These are phyloP conservation scores for Canariomyces notabilis DNA, from an alignment of 2,329 filamentous ascomycete genomes.

Conservation along the genomic window DNA sequence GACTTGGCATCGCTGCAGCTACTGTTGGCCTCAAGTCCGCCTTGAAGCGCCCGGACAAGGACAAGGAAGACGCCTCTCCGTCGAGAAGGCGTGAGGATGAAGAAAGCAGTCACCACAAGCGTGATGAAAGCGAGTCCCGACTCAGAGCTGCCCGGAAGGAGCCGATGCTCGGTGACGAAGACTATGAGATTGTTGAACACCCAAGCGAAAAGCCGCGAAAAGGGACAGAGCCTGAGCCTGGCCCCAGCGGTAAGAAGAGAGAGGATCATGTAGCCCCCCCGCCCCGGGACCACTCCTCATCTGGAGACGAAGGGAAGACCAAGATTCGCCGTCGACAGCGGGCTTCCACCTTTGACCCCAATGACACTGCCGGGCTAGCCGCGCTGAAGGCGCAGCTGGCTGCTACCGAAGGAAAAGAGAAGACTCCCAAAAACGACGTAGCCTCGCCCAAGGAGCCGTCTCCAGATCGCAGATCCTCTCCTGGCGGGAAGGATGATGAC, in stretches of 20 bases:
- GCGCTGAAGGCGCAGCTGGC: conserved; percentile 47
- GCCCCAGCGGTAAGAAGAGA: conserved; percentile 35
- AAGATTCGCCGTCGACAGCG: conserved; percentile 35
- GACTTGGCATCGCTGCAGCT: conserved; percentile 45
- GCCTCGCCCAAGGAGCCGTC: conserved; percentile 19
- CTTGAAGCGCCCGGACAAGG: conserved; percentile 37
- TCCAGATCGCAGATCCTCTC: conserved; percentile 22
- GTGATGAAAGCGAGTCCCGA: conserved; percentile 15
- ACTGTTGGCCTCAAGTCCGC: conserved; percentile 40
- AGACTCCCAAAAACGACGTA: conserved; percentile 8
- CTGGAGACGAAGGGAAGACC: conserved; percentile 36
- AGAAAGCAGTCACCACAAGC: conserved; percentile 10
- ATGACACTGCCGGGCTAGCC: conserved; percentile 45
- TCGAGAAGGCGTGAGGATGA: conserved; percentile 14
- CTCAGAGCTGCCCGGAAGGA: conserved; percentile 18
- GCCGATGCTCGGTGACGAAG: conserved; percentile 23
- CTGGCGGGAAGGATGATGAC: conserved; percentile 18
- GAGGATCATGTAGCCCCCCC: conserved; percentile 32
- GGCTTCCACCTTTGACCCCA: conserved; percentile 46
- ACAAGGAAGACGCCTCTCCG: conserved; percentile 26
- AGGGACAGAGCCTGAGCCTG: conserved; percentile 33
- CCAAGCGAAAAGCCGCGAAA: conserved; percentile 15
- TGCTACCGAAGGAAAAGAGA: conserved; percentile 16
- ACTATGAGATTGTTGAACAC: conserved; percentile 25
- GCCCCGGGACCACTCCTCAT: conserved; percentile 37